Evolutionary conservation across 2,329 filamentous ascomycete genomes (phyloP).

Genomic region (Ophiobolus disseminans): DNA sequence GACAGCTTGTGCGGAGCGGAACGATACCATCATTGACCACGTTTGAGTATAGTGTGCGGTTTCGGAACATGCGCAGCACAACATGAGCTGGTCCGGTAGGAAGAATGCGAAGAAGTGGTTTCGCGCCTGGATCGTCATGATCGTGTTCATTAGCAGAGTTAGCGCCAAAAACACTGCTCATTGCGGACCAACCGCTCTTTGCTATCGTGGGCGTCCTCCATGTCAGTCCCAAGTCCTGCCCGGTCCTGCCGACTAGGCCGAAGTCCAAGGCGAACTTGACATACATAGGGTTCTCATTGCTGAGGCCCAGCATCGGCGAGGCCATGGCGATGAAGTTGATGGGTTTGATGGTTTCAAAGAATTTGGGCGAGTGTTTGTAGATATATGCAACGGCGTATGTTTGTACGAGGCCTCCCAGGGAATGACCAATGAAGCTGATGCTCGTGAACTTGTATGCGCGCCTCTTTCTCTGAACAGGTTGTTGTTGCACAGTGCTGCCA

Average conservation of each 20-base stretch:
- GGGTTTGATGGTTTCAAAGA: conserved; percentile 85
- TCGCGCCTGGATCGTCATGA: conserved; percentile 76
- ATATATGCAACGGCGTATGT: conserved; percentile 97
- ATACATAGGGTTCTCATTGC: conserved; percentile 97
- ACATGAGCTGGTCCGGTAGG: conserved; percentile 90
- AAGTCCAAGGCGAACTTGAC: conserved; percentile 97
- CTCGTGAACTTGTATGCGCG: conserved; percentile 84
- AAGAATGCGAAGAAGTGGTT: conserved; percentile 85
- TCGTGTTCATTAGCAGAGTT: conserved; percentile 62
- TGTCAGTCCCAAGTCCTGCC: conserved; percentile 91
- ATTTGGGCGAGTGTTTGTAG: conserved; percentile 90
- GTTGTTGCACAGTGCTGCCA: conserved; percentile 66
- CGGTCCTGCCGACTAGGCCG: conserved; percentile 92
- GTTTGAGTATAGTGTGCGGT: conserved; percentile 92
- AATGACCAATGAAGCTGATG: conserved; percentile 94
- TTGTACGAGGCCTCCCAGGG: conserved; percentile 86
- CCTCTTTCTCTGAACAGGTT: conserved; percentile 53
- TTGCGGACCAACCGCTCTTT: conserved; percentile 84
- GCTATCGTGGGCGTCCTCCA: conserved; percentile 90
- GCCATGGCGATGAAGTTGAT: conserved; percentile 91
- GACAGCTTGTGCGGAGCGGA: conserved; percentile 88
- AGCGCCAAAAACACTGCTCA: conserved; percentile 81
- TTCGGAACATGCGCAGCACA: conserved; percentile 85
- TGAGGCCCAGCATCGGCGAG: conserved; percentile 86
- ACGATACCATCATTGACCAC: conserved; percentile 98